Evolutionary conservation across 192 early-diverging fungal species (phyloP), one percentile per base, ranked within the genome.

Genomic region (Lobosporangium transversale): DNA sequence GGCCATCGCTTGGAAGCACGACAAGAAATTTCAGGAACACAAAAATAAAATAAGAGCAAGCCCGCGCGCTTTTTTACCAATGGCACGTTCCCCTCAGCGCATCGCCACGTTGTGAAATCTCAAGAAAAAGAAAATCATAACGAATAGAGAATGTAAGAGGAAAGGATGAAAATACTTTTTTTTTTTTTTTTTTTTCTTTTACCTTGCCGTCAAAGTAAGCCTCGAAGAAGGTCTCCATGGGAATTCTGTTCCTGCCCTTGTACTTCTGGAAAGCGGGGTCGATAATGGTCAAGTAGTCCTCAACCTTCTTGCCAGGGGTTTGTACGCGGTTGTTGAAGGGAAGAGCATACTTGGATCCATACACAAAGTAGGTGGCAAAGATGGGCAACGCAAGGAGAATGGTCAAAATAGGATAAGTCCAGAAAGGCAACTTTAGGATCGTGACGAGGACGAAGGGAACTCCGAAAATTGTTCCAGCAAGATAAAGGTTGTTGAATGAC

Each of bases 161-260:
- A n/a, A n/a, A n/a, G n/a, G n/a, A n/a, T n/a, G n/a, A n/a, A n/a
- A n/a, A n/a, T n/a, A n/a, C n/a, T n/a, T n/a, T n/a, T n/a, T n/a
- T n/a, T n/a, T n/a, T n/a, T n/a, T n/a, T n/a, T n/a, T n/a, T n/a
- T n/a, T n/a, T n/a, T 14, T 9, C 20, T 23, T 11, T 56, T 76
- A 76, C 73, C 73, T 76, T 92, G 32, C 88, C 93, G 71, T 94
- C 94, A 87, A 99, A 95, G 87, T 97, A 99, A 66, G 89, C 89
- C 78, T 99, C 97, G 63, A 97, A 99, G 83, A 96, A 97, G 52
- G 90, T 90, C 80, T 97, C 97, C 91, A 98, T 98, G 50, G 97
- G 96, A 64, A 99, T 98, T 87, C 94, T 94, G 82, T 84, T 90
- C 49, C 73, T 79, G 59, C 90, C 92, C 42, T 81, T 65, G 89